Evolutionary conservation across 768 basidiomycete genomes (phyloP).

Genomic region (Macrolepiota dolichaula): DNA sequence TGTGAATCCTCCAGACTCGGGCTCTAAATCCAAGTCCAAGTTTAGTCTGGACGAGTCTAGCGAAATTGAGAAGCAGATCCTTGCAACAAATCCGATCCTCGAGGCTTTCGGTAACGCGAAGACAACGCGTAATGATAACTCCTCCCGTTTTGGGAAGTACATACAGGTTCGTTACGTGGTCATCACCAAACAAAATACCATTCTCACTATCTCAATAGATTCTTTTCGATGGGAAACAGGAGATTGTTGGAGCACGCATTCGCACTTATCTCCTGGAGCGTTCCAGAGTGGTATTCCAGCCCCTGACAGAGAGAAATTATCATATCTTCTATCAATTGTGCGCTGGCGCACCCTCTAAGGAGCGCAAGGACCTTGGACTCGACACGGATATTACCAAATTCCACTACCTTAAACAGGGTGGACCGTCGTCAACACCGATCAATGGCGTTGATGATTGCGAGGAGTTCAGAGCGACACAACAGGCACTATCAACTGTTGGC

Average conservation of each 20-base stretch:
- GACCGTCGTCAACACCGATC: conserved; percentile 82
- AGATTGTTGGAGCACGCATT: conserved; percentile 98
- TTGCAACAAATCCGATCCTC: conserved; percentile 98
- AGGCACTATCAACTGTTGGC: conserved; percentile 93
- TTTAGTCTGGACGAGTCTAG: conserved; percentile 80
- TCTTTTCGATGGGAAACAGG: conserved; percentile 91
- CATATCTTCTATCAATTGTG: conserved; percentile 99
- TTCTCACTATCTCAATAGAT: conserved; percentile 53
- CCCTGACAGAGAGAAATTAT: conserved; percentile 95
- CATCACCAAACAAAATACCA: background rate
- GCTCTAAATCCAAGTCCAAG: conserved; percentile 62
- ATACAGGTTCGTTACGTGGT: conserved; percentile 68
- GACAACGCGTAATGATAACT: conserved; percentile 98
- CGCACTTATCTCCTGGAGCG: conserved; percentile 97
- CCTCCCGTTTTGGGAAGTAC: conserved; percentile 98
- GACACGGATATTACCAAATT: conserved; percentile 86
- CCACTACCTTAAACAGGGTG: conserved; percentile 91
- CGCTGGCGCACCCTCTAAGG: conserved; percentile 91
- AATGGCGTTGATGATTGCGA: conserved; percentile 93
- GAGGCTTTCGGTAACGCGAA: conserved; percentile 99
- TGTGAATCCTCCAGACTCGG: conserved; percentile 78
- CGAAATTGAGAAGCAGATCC: conserved; percentile 95
- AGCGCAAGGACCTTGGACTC: conserved; percentile 91
- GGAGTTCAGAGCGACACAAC: conserved; percentile 91
- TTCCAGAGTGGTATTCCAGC: conserved; percentile 96